Conservation (phyloP, 768 basidiomycete species). For the Lentinula boryana region DNA sequence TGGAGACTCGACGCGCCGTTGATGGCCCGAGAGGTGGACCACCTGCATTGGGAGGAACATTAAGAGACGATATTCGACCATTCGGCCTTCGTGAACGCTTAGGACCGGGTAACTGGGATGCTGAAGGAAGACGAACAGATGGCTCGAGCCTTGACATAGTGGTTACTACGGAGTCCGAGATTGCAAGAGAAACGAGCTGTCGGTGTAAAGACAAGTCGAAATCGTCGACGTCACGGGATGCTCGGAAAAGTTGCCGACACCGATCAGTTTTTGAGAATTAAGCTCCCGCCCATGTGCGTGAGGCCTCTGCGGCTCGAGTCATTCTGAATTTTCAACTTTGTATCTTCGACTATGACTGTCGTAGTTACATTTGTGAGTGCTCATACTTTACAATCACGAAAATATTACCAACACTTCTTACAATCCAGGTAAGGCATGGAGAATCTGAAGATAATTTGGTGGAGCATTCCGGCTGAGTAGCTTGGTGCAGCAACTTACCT, state of each 20-base stretch:
- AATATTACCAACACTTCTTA: constrained; percentile 12
- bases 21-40: not conserved
- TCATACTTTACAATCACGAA: constrained; percentile 13
- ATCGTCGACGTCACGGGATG: not conserved
- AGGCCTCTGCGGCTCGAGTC: not conserved
- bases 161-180: not conserved
- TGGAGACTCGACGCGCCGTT: constrained; percentile 29
- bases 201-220: too few relatives aligned
- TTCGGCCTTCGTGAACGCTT: not conserved
- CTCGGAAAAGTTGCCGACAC: not conserved
- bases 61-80: not conserved
- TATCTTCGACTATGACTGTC: constrained; percentile 8
- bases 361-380: constrained; percentile 20
- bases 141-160: not conserved
- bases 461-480: constrained; percentile 9
- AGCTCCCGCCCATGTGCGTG: not conserved
- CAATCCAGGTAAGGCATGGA: constrained; percentile 55
- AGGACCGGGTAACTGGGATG: not conserved
- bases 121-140: not conserved
- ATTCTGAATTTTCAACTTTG: not conserved
- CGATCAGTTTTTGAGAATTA: not conserved
- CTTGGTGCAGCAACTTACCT: not conserved
- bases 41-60: not conserved
- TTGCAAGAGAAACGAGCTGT: too few relatives aligned
- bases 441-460: constrained; percentile 70